Evolutionary conservation across 768 basidiomycete genomes (phyloP).

Genomic region (Gymnopilus dilepis): DNA sequence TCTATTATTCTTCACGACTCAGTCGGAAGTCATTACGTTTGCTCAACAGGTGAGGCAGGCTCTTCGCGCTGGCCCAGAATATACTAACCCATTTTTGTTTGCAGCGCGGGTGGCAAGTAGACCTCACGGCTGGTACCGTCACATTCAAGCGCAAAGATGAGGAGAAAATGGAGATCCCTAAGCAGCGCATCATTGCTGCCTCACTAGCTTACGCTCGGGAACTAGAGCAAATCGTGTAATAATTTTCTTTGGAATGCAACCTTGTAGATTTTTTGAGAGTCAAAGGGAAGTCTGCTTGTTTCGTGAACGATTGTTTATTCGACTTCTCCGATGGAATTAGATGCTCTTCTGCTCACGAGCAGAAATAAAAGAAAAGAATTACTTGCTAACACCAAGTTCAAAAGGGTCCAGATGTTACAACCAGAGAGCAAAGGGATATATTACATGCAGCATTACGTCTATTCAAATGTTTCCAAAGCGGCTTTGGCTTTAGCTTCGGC

Average conservation of each 20-base stretch:
- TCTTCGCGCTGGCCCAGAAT: not conserved
- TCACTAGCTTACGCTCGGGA: constrained; percentile 84
- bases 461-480: constrained; percentile 68
- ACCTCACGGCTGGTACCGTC: constrained; percentile 71
- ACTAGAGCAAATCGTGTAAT: constrained; percentile 88
- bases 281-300: not conserved
- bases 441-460: constrained; percentile 31
- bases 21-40: constrained; percentile 82
- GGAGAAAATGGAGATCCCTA: constrained; percentile 85
- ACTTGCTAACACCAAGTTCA: too few species aligned
- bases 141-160: constrained; percentile 83
- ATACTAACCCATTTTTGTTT: constrained; percentile 16
- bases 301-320: too few species aligned
- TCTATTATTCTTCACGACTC: constrained; percentile 87
- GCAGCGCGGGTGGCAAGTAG: constrained; percentile 86
- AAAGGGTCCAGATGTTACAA: constrained; percentile 23
- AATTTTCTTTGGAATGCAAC: constrained; percentile 26
- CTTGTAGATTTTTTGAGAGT: not conserved
- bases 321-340: too few species aligned
- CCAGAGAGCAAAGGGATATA: constrained; percentile 20
- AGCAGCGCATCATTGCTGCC: constrained; percentile 79
- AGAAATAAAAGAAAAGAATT: too few species aligned
- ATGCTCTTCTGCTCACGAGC: too few species aligned
- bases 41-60: constrained; percentile 64
- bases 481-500: constrained; percentile 90